Base-by-base conservation (phyloP, 352 stramenopile species). In the Phytophthora brassicae region DNA sequence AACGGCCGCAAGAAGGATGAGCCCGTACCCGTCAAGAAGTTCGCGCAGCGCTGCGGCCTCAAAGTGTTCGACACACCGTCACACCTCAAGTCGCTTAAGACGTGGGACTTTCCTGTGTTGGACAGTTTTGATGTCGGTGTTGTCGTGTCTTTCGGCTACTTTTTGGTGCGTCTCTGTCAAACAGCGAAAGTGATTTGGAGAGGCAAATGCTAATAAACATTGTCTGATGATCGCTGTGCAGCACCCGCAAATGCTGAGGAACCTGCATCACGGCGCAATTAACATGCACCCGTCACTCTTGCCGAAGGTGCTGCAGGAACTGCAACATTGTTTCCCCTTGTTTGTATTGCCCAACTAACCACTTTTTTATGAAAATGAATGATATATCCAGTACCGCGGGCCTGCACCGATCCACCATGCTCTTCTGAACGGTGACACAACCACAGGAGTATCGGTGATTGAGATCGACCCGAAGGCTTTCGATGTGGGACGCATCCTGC, bases 121-220 rank as follows among this genome's bases (percentile, higher is more conserved):
- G 55, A 73, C 4, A 20, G 14, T 1, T 95, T 93, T 60, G 86
- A 95, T 47, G 78, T 96, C 6, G 88, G 85, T 7, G 86, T 96
- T 2, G 88, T 96, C 33, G 87, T 95, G n/a, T 95, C 86, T 3
- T 96, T 96, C 53, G 88, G 88, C 8, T 94, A 94, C 72, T 92
- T 92, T 36, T 52, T 94, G 47, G 80, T 88, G 59, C 33, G 65
- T 60, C 47, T 12, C 19, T 28, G 14, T 44, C 4, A 22, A 6
- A 16, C 20, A 8, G 33, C 26, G 7, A 22, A n/a, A 17, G 28
- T 41, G 17, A 20, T 60, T 36, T 46, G 7, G 24, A 48, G 43
- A n/a, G n/a, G n/a, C 4, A 39, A 39, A 1, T 17, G 33, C 31
- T 8, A 14, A 39, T 39, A 49, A 20, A n/a, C 6, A 56, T 39